Evolutionary conservation across 805 yeast species (phyloP), one percentile per base, ranked within the genome.

Genomic region (Diddensiella transvaalensis): DNA sequence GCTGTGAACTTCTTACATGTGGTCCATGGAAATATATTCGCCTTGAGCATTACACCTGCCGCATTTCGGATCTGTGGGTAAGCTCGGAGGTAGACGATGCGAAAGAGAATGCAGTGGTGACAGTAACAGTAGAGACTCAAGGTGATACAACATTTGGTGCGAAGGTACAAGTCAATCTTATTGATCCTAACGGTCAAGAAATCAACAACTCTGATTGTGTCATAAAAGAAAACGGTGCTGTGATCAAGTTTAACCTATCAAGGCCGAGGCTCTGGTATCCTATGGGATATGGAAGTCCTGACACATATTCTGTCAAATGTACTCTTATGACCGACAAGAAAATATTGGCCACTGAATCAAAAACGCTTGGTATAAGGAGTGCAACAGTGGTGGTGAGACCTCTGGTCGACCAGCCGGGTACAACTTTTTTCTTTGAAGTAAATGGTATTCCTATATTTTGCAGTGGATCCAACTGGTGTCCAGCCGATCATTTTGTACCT

Each of bases 381-480:
- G 41, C 21, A 13, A n/a, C 6, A n/a, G 13, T 38, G 4, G 23
- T 38, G 10, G 23, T 18, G 41, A 21, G 21, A 21, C 41, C 41
- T 6, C 22, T 38, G 23, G 23, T 18, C 6, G 15, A 15, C 22
- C 11, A 15, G 5, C 38, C 33, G 54, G 78, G 78, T 0, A 55
- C 65, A 2, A 60, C 67, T 15, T 74, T 74, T 53, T 71, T 66
- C 47, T 73, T 74, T 59, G 63, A 57, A 36, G 60, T 74, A 40
- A 74, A 74, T 53, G 58, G 62, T 41, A 51, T 65, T 4, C 70
- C 75, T 3, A 56, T 71, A 3, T 74, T 64, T 49, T 50, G 60
- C 36, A 58, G 59, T 21, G 78, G 79, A 0, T 70, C 76, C 11
- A 68, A 73, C 53, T 74, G 78, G 78, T 74, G 74, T 40, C 79